phyloP scores from a whole-genome alignment of 2,329 filamentous ascomycete genomes.

The Fusarium miscanthi region DNA sequence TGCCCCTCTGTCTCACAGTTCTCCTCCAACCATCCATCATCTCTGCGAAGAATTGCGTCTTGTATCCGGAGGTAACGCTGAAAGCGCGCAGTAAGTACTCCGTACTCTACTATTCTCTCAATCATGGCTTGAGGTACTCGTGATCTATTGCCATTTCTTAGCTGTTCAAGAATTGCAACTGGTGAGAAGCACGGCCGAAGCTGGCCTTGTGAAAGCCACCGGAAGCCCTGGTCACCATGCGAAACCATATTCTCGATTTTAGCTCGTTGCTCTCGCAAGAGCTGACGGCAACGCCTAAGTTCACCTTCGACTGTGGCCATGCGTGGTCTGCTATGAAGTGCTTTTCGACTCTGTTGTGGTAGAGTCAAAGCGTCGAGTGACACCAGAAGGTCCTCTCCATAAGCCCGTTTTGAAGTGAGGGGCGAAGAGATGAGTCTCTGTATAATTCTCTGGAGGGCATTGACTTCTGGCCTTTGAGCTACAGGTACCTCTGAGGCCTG shows the following conservation, averaged over 20 bases:
- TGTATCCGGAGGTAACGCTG: conserved; percentile 60
- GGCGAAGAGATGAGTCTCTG: conserved; percentile 11
- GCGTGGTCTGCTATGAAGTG: rapidly evolving
- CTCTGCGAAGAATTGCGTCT: conserved; percentile 41
- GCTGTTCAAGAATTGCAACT: conserved; percentile 58
- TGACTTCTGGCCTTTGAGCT: neutral
- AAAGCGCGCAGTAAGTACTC: conserved; percentile 54
- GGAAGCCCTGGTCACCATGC: rapidly evolving
- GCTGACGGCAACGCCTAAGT: rapidly evolving
- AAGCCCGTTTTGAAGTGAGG: conserved; percentile 10
- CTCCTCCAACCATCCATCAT: conserved; percentile 49
- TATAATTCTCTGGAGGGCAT: neutral
- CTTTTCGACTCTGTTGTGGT: neutral
- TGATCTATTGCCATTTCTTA: conserved; percentile 46
- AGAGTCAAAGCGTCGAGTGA: conserved; percentile 8
- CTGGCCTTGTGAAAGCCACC: conserved; percentile 55
- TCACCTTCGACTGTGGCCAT: neutral
- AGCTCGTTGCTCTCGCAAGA: neutral
- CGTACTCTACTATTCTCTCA: conserved; percentile 60
- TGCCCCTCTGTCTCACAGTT: conserved; percentile 64
- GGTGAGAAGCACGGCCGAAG: conserved; percentile 60
- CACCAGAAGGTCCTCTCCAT: conserved; percentile 31
- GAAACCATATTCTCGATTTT: neutral
- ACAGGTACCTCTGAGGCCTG: neutral
- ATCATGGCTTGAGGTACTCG: conserved; percentile 44